phyloP scores from a whole-genome alignment of 768 basidiomycete species.

The Calvatia gigantea region DNA sequence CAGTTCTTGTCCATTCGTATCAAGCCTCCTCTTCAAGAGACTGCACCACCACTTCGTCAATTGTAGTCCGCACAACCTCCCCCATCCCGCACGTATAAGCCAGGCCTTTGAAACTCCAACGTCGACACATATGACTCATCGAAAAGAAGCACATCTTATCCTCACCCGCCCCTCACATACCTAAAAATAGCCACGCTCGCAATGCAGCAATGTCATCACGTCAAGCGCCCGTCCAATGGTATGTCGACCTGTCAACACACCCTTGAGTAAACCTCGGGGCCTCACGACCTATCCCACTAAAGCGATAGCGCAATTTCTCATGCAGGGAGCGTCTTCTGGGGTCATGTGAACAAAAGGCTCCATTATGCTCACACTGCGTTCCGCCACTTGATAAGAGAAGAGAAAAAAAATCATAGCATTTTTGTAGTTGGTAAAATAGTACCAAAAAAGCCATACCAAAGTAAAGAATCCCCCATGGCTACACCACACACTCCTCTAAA shows the following conservation, averaged over 20 bases:
- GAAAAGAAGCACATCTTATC: background rate
- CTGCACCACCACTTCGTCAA: background rate
- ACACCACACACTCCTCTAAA: background rate
- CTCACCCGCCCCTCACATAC: background rate
- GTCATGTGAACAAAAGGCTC: background rate
- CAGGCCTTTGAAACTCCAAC: background rate
- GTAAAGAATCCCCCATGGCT: background rate
- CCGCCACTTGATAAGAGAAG: background rate
- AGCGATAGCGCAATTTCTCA: background rate
- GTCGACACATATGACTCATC: background rate
- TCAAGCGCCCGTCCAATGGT: background rate
- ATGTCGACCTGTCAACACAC: background rate
- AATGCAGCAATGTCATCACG: background rate
- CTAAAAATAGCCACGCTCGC: background rate
- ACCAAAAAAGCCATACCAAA: background rate
- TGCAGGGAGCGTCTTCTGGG: background rate
- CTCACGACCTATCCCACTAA: background rate
- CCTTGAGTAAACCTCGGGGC: background rate
- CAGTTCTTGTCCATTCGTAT: too few species aligned
- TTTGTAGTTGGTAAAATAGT: background rate
- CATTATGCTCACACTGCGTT: too few species aligned
- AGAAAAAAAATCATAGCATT: conserved; percentile 4
- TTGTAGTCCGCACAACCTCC: background rate
- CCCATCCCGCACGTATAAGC: background rate
- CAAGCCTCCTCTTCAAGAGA: too few species aligned